Base-by-base conservation (phyloP, 441 rosid genomes). In the Euphorbia neoarborescens region DNA sequence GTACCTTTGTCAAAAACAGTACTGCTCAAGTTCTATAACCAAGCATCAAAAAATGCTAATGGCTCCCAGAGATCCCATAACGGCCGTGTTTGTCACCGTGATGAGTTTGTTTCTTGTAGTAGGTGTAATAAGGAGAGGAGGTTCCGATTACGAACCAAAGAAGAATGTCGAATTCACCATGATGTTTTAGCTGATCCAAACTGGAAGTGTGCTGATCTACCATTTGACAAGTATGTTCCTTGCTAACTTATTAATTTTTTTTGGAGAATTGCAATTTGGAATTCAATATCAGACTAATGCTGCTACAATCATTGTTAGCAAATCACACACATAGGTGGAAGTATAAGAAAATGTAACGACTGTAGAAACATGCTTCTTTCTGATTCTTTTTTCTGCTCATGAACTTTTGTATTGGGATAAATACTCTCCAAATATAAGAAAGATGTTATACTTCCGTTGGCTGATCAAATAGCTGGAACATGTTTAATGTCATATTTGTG, bases 131-230 rank as follows among this genome's bases (percentile, higher is more conserved):
- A 93, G 79, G 96, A 91, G 78, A 86, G 98, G 51, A 84, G 99
- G 83, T 92, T 95, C 75, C 89, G 97, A 40, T 76, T 95, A 69
- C 78, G 98, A 38, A 85, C 91, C 69, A 90, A 88, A 83, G 99
- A 95, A 73, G 99, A 95, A 77, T 95, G 99, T 66, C 89, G 86
- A n/a, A 64, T 88, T 75, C 89, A 95, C 83, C 99, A 95, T 83
- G 94, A 93, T 84, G 92, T 96, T 75, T 77, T 90, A 82, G 88
- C 86, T 12, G 92, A 88, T 83, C 80, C 77, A 40, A 89, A 90
- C 78, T 95, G 99, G 99, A 84, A 93, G 78, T 95, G 99, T 81
- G 78, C 96, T 74, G 96, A 91, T 73, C 82, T 83, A 50, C 87
- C 92, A 20, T 90, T 87, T 81, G 99, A 95, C 86, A 93, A 86